Percentiles rank a stretch among this genome's conserved stretches.
Evolutionary conservation across 495 filamentous ascomycete genomes (phyloP).

Genomic region (Talaromyces liani): DNA sequence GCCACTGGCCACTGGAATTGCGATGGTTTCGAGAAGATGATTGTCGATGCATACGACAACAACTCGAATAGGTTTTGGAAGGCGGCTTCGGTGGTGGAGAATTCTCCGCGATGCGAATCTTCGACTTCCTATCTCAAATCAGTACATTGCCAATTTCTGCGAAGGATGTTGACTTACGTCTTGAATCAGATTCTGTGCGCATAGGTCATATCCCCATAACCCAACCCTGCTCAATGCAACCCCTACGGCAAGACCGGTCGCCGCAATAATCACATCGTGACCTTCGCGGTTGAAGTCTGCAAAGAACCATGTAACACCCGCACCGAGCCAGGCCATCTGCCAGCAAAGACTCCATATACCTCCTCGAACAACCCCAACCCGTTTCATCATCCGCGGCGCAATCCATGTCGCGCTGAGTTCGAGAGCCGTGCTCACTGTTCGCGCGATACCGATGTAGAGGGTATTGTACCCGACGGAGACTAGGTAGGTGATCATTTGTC

Average conservation of each 20-base stretch:
- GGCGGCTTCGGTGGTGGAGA: constrained; percentile 55
- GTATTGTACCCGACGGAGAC: constrained; percentile 47
- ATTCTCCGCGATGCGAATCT: constrained; percentile 38
- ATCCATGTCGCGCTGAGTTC: constrained; percentile 43
- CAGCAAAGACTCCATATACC: constrained; percentile 60
- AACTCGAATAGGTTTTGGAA: constrained; percentile 63
- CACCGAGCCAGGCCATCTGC: constrained; percentile 44
- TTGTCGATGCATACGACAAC: constrained; percentile 51
- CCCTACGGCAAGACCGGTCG: constrained; percentile 38
- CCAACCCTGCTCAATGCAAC: constrained; percentile 55
- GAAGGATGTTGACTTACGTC: constrained; percentile 36
- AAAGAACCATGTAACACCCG: constrained; percentile 32
- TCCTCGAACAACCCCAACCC: constrained; percentile 48
- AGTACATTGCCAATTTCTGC: background rate
- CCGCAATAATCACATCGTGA: constrained; percentile 23
- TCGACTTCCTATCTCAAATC: constrained; percentile 17
- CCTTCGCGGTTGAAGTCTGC: background rate
- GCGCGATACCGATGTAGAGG: constrained; percentile 43
- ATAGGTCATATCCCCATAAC: constrained; percentile 63
- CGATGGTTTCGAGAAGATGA: constrained; percentile 47
- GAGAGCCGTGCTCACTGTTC: constrained; percentile 44
- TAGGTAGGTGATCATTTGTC: constrained; percentile 55
- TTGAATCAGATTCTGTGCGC: constrained; percentile 57
- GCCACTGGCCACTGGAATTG: constrained; percentile 55
- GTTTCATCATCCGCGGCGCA: constrained; percentile 42